Conservation (phyloP, 176 grass and related monocot species). For the Ensete ventricosum region DNA sequence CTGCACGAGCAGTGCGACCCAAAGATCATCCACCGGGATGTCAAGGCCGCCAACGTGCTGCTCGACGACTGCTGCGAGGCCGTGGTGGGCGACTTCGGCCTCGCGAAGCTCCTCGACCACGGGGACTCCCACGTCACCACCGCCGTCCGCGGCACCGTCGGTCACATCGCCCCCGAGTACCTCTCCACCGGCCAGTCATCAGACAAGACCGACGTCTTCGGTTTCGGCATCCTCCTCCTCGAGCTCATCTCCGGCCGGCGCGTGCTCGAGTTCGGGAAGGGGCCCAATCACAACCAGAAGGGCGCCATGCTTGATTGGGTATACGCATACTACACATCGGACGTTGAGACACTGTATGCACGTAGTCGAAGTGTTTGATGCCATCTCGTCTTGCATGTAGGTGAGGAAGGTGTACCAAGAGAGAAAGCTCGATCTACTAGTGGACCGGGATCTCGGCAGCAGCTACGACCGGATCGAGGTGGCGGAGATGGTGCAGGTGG, state of each 20-base stretch:
- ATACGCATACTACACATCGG: background rate
- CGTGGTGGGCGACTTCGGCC: conserved; percentile 59
- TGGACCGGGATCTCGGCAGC: conserved; percentile 43
- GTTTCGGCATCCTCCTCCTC: conserved; percentile 47
- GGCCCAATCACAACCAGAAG: conserved; percentile 13
- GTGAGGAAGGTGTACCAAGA: conserved; percentile 76
- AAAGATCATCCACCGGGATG: conserved; percentile 15
- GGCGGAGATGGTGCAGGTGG: conserved; percentile 61
- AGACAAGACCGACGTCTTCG: conserved; percentile 68
- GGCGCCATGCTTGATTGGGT: conserved; percentile 64
- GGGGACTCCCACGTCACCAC: conserved; percentile 67
- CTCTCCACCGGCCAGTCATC: conserved; percentile 54
- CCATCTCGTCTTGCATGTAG: conserved; percentile 6
- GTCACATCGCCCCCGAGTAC: conserved; percentile 59
- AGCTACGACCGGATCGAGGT: conserved; percentile 63
- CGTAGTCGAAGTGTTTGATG: background rate
- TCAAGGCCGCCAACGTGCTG: conserved; percentile 40
- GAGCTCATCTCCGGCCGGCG: conserved; percentile 62
- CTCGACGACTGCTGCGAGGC: conserved; percentile 59
- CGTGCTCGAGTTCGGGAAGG: conserved; percentile 42
- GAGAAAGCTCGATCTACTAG: conserved; percentile 46
- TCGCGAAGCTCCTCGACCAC: conserved; percentile 73
- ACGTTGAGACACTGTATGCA: background rate
- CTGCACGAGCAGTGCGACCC: conserved; percentile 81
- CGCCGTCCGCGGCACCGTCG: conserved; percentile 54